Conservation (phyloP, 164 flowering plant species). For the Stephania yunnanensis region DNA sequence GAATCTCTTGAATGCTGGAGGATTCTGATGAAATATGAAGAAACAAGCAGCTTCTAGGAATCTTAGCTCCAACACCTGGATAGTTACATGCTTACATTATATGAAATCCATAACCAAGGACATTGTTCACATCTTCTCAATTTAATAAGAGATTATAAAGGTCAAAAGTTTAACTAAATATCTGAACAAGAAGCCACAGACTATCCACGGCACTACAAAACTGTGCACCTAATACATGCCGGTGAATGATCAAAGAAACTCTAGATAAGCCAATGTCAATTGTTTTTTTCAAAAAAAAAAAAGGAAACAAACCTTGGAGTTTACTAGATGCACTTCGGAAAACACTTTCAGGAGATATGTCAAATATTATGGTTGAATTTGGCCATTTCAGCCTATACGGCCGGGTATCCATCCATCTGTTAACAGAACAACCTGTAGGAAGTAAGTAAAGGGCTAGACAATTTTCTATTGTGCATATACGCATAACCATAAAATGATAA, state of each 20-base stretch:
- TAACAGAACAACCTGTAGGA: slow-evolving; percentile 71
- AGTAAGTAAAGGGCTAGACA: slow-evolving; percentile 14
- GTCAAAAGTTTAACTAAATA: not conserved
- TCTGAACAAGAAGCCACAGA: too few species aligned
- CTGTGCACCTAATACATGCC: too few species aligned
- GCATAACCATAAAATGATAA: not conserved
- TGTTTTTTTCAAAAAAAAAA: not conserved
- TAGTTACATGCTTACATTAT: not conserved
- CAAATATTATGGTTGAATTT: slow-evolving; percentile 59
- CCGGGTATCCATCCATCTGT: slow-evolving; percentile 93
- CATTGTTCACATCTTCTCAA: not conserved
- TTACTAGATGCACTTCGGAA: slow-evolving; percentile 43
- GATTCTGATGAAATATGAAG: slow-evolving; percentile 63
- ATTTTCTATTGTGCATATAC: not conserved
- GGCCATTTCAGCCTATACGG: slow-evolving; percentile 88
- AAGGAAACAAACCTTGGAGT: slow-evolving; percentile 50
- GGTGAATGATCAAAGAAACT: too few species aligned
- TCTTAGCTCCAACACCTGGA: slow-evolving; percentile 67
- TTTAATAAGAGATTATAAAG: not conserved
- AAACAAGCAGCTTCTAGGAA: slow-evolving; percentile 55
- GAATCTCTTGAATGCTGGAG: slow-evolving; percentile 30
- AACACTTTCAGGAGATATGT: slow-evolving; percentile 57
- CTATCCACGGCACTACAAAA: not conserved
- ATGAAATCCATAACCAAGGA: slow-evolving; percentile 2
- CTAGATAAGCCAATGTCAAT: not conserved